Conservation (phyloP, 2,329 filamentous ascomycete genomes). For the Teratosphaeria nubilosa region DNA sequence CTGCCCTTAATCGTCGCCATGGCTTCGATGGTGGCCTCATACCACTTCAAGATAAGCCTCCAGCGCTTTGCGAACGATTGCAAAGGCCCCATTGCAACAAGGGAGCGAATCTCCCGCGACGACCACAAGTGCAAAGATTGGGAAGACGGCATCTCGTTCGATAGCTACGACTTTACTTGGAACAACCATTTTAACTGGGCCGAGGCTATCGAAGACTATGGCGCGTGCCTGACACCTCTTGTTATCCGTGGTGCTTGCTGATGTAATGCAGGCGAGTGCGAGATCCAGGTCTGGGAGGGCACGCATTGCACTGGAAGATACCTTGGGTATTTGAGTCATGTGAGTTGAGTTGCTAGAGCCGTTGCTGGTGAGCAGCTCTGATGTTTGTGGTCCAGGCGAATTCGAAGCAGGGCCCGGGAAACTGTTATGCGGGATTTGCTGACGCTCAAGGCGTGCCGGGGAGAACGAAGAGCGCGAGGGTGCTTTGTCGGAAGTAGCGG, state of each 20-base stretch:
- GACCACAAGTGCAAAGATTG: not conserved
- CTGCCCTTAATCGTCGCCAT: not conserved
- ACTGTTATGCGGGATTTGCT: too few relatives aligned
- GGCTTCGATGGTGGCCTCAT: not conserved
- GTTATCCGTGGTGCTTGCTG: not conserved
- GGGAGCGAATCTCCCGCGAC: not conserved
- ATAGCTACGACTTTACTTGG: not conserved
- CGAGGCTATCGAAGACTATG: not conserved
- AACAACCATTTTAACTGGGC: not conserved
- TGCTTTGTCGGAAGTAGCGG: too few relatives aligned
- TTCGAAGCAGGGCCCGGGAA: too few relatives aligned
- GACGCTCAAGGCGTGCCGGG: too few relatives aligned
- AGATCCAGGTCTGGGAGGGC: not conserved
- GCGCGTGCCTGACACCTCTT: not conserved
- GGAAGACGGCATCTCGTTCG: not conserved
- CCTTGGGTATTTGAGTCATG: not conserved
- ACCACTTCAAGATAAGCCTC: not conserved
- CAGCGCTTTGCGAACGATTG: not conserved
- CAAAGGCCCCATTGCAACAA: too few relatives aligned
- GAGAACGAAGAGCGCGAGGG: too few relatives aligned
- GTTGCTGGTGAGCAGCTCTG: not conserved
- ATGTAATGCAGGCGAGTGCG: not conserved
- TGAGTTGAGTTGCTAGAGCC: not conserved
- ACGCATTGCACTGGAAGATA: not conserved
- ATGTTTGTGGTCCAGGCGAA: too few relatives aligned